Base-by-base conservation (phyloP, 2,329 filamentous ascomycete species). In the Xylariomycetidae sp. region DNA sequence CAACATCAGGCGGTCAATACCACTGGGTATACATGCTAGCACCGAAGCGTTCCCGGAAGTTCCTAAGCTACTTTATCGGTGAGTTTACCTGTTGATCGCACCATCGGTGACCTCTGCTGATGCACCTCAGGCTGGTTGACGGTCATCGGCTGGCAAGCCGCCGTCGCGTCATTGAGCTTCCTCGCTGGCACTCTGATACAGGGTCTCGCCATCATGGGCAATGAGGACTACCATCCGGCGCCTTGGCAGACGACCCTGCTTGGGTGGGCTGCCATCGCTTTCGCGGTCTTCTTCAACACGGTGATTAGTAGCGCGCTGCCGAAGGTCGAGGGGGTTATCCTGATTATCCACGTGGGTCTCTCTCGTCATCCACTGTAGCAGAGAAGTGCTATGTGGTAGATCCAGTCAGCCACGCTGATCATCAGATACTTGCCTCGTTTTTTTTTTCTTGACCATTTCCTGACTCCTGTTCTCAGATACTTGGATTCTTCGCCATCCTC, bases 261-360 rank as follows among this genome's bases (percentile, higher is more conserved):
- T 10, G 56, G 64, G 26, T 62, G 65, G 34, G 63, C 60, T 3
- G 57, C 65, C 29, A 51, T 63, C 2, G 35, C 57, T 6, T 46
- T 68, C 15, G 58, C 57, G 5, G 57, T 67, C 14, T 37, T 63
- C 16, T 56, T 70, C 48, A 70, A 70, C 44, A 65, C 62, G 1
- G 54, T 57, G 31, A 51, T 62, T 7, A 59, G 45, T n/a, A 46
- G 39, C 15, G 38, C 41, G 5, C 46, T 70, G 13, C 61, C 68
- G 6, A 52, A 57, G n/a, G 46, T 72, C 14, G 66, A 71, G 35
- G 58, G 56, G 0, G 37, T 66, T 11, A 59, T 66, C 14, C 45
- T 71, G 2, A 54, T 63, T 30, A 48, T 69, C 16, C 67, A 72
- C 39, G n/a, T n/a, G n/a, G n/a, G n/a, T n/a, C n/a, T n/a, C n/a